A percentile compares a stretch with the other conserved stretches of the same genome.
Conservation (phyloP, 805 yeast species). For the Starmera dryadoides region DNA sequence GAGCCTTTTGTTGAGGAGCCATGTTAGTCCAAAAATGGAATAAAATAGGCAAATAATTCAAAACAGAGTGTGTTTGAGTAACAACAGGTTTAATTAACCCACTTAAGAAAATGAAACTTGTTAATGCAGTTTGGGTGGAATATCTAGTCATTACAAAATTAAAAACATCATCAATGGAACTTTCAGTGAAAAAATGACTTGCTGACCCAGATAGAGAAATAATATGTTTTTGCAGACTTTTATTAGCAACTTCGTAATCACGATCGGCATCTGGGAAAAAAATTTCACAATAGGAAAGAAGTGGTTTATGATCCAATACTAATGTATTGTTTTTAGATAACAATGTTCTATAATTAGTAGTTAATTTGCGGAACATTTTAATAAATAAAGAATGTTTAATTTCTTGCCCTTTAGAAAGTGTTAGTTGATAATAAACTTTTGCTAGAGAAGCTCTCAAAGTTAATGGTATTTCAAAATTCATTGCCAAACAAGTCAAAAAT, state of each 20-base stretch:
- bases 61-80: constrained; percentile 29
- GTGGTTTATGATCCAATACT: constrained; percentile 26
- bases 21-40: constrained; percentile 68
- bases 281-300: constrained; percentile 24
- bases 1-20: constrained; percentile 31
- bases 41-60: constrained; percentile 55
- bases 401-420: constrained; percentile 67
- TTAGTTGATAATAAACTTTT: constrained; percentile 61
- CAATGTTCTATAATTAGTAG: constrained; percentile 27
- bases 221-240: constrained; percentile 39
- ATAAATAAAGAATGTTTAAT: constrained; percentile 53
- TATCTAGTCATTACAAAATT: constrained; percentile 43
- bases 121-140: constrained; percentile 44
- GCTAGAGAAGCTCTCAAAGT: constrained; percentile 53
- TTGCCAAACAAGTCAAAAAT: constrained; percentile 65
- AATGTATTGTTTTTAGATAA: constrained; percentile 21
- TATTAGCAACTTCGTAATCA: constrained; percentile 38
- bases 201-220: constrained; percentile 47
- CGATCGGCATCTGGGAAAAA: constrained; percentile 41
- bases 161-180: constrained; percentile 42
- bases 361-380: constrained; percentile 51
- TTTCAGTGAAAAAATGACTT: constrained; percentile 42
- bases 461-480: constrained; percentile 77
- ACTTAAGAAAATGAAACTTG: constrained; percentile 44
- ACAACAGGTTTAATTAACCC: constrained; percentile 43